phyloP scores from a whole-genome alignment of 495 filamentous ascomycete genomes.

The Penicillium argentinense region DNA sequence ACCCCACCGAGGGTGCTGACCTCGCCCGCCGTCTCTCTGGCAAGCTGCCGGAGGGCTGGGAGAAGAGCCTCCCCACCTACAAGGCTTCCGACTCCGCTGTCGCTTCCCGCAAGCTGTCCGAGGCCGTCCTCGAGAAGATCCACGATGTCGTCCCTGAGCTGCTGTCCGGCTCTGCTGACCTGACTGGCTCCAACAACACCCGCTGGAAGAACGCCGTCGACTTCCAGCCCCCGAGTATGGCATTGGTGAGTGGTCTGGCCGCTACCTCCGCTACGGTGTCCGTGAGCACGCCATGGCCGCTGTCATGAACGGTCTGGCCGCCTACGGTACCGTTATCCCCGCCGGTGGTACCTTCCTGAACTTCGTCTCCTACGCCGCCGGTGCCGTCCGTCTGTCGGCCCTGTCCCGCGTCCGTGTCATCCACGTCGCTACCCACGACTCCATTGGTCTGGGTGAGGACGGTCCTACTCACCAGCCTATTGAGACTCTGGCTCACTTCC shows the following conservation, averaged over 20 bases:
- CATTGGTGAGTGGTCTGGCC: slow-evolving; percentile 84
- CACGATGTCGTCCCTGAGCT: slow-evolving; percentile 84
- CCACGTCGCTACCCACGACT: slow-evolving; percentile 98
- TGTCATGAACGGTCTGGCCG: slow-evolving; percentile 95
- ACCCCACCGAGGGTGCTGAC: slow-evolving; percentile 75
- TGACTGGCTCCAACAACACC: slow-evolving; percentile 98
- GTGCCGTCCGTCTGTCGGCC: slow-evolving; percentile 89
- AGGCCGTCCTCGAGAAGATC: slow-evolving; percentile 88
- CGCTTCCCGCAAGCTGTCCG: slow-evolving; percentile 93
- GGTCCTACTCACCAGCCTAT: slow-evolving; percentile 99
- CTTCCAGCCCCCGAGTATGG: slow-evolving; percentile 87
- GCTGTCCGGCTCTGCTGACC: slow-evolving; percentile 91
- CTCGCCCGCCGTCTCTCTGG: slow-evolving; percentile 77
- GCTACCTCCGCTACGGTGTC: slow-evolving; percentile 96
- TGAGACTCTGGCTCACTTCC: slow-evolving; percentile 99
- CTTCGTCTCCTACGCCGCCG: slow-evolving; percentile 98
- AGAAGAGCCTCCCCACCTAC: slow-evolving; percentile 90
- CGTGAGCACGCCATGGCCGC: slow-evolving; percentile 98
- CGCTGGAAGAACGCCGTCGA: slow-evolving; percentile 95
- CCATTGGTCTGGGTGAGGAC: slow-evolving; percentile 98
- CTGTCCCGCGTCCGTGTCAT: slow-evolving; percentile 90
- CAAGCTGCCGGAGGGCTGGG: slow-evolving; percentile 93
- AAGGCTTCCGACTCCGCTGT: slow-evolving; percentile 81
- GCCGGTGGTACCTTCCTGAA: slow-evolving; percentile 97
- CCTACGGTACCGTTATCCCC: slow-evolving; percentile 93